A percentile compares a stretch with the other conserved stretches of the same genome.
Evolutionary conservation across 2,329 filamentous ascomycete genomes (phyloP).

Genomic region (Aspergillus persii): DNA sequence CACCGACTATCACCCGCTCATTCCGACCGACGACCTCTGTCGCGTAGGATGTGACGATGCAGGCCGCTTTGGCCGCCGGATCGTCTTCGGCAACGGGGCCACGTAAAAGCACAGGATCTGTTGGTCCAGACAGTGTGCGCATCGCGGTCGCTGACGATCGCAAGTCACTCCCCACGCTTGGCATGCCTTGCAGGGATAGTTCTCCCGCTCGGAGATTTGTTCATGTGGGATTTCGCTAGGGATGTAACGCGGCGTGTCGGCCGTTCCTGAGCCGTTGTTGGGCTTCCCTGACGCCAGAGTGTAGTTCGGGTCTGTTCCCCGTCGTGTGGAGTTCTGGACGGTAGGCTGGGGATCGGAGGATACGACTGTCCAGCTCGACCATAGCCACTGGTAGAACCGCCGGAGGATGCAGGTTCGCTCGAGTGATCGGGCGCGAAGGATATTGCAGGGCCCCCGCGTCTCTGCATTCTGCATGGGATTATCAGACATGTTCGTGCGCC

Average conservation of each 20-base stretch:
- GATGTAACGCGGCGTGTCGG: background rate
- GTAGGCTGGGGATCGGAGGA: background rate
- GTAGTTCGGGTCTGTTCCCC: background rate
- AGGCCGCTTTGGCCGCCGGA: slow-evolving; percentile 16
- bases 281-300: background rate
- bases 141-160: slow-evolving; percentile 30
- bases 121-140: slow-evolving; percentile 31
- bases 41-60: slow-evolving; percentile 16
- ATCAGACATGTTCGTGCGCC: slow-evolving; percentile 2
- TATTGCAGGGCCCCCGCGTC: background rate
- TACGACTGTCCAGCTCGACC: slow-evolving; percentile 12
- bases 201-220: background rate
- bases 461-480: background rate
- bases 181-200: slow-evolving; percentile 28
- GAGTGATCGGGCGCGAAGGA: background rate
- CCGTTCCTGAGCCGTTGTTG: background rate
- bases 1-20: background rate
- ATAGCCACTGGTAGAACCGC: slow-evolving; percentile 19
- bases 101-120: slow-evolving; percentile 36
- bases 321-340: background rate
- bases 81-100: slow-evolving; percentile 20
- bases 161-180: slow-evolving; percentile 27
- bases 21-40: slow-evolving; percentile 20
- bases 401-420: slow-evolving; percentile 7
- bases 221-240: background rate